Evolutionary conservation across 768 basidiomycete species (phyloP), one percentile per base, ranked within the genome.

Genomic region (Tubosaeta sp.): DNA sequence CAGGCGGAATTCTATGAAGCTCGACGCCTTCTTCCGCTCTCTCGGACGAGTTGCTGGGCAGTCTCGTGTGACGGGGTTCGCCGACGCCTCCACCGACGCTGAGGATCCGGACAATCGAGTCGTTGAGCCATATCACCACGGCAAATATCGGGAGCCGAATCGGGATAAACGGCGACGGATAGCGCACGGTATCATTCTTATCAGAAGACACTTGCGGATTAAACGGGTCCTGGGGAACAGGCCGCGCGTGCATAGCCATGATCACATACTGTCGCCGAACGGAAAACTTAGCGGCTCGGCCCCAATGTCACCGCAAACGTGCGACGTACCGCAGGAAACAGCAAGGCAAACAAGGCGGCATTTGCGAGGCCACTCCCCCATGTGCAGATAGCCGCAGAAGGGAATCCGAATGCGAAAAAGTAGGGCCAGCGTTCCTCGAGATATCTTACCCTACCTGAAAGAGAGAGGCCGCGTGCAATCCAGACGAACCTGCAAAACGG

Each of bases 381-480:
- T 51, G 77, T 83, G 63, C 90, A 92, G 18, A 91, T 69, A 0
- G 76, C 76, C 1, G 90, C 82, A 4, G 85, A 75, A 24, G 90
- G 87, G 4, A 91, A 67, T 77, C 92, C 92, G 56, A 92, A 94
- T 5, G 86, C 86, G 52, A 92, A 77, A 62, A 84, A 90, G 69
- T 94, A 94, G 2, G 86, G 80, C 92, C 92, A 94, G 36, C 90
- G 80, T 67, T 92, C 89, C 69, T 94, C 92, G 18, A 93, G 71
- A 63, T 87, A 79, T 43, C 83, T 72, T 41, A 92, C 80, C 48
- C 90, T 74, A 13, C 78, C 71, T 2, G 87, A 77, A 12, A 91
- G 71, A 12, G 86, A 84, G 54, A 84, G 60, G 2, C 87, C 87
- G 13, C 84, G 81, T 9, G 87, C 79, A 41, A 86, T 80, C 88